phyloP scores from a whole-genome alignment of 2,329 filamentous ascomycete species.

The Epichloe brachyelytri region DNA sequence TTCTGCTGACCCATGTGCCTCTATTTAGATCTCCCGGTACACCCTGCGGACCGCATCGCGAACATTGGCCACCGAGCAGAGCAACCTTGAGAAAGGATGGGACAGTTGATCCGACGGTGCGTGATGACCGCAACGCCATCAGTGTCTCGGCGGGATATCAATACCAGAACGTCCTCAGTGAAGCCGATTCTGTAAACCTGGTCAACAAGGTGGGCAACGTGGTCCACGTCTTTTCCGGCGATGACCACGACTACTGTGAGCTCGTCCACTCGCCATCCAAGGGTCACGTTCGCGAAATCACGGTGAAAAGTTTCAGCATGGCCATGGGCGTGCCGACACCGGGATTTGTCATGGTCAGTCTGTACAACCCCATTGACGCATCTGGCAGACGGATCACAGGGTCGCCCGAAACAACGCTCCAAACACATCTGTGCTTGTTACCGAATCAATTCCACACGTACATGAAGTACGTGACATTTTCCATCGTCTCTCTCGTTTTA shows the following conservation, averaged over 20 bases:
- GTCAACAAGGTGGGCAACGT: constrained; percentile 71
- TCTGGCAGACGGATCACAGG: constrained; percentile 34
- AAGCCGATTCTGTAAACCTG: constrained; percentile 61
- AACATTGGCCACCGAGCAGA: constrained; percentile 64
- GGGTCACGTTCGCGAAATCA: constrained; percentile 64
- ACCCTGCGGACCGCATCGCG: constrained; percentile 75
- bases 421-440: constrained; percentile 81
- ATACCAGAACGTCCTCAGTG: constrained; percentile 86
- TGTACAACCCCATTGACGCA: constrained; percentile 80
- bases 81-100: constrained; percentile 41
- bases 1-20: constrained; percentile 84
- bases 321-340: constrained; percentile 87
- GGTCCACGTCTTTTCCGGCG: constrained; percentile 79
- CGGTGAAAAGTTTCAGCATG: constrained; percentile 90
- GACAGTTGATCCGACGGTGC: constrained; percentile 9
- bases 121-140: constrained; percentile 56
- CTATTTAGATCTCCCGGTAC: constrained; percentile 72
- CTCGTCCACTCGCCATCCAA: constrained; percentile 62
- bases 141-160: constrained; percentile 72
- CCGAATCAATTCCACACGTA: constrained; percentile 81
- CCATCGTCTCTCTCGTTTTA: constrained; percentile 37
- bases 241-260: constrained; percentile 97
- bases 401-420: constrained; percentile 46
- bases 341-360: constrained; percentile 74
- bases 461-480: constrained; percentile 59